Percentiles rank a stretch among this genome's conserved stretches.
Conservation (phyloP, 2,329 filamentous ascomycete genomes). For the Colletotrichum caudatum region DNA sequence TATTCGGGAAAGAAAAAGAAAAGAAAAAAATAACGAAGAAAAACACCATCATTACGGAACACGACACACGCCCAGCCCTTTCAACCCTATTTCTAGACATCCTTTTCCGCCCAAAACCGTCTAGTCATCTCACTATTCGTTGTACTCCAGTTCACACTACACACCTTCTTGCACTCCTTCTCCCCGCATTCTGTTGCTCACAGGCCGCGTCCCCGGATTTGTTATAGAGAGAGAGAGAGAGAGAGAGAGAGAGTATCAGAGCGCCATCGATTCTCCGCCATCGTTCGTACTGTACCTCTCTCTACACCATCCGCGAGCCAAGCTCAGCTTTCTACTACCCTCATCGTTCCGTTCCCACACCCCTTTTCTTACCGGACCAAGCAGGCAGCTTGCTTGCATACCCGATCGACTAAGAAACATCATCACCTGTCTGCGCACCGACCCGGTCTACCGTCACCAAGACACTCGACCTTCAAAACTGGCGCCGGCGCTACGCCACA, state of each 20-base stretch:
- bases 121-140: constrained; percentile 25
- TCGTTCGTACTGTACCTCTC: constrained; percentile 7
- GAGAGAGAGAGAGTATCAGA: background rate
- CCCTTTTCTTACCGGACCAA: background rate
- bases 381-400: constrained; percentile 12
- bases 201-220: background rate
- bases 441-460: constrained; percentile 23
- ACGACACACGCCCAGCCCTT: constrained; percentile 36
- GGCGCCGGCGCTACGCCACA: constrained; percentile 34
- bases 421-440: constrained; percentile 25
- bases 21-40: background rate
- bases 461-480: constrained; percentile 11
- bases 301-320: constrained; percentile 7
- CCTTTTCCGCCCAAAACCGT: constrained; percentile 1
- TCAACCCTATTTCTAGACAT: constrained; percentile 31
- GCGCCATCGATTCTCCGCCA: constrained; percentile 1
- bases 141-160: background rate
- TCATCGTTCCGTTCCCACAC: background rate
- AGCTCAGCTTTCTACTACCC: constrained; percentile 17
- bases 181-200: constrained; percentile 22
- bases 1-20: background rate
- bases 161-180: background rate
- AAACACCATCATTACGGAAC: background rate
- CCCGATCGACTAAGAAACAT: constrained; percentile 27
- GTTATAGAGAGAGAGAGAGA: background rate